Evolutionary conservation across 495 filamentous ascomycete species (phyloP).

Genomic region (Hyaloscypha hepaticicola): DNA sequence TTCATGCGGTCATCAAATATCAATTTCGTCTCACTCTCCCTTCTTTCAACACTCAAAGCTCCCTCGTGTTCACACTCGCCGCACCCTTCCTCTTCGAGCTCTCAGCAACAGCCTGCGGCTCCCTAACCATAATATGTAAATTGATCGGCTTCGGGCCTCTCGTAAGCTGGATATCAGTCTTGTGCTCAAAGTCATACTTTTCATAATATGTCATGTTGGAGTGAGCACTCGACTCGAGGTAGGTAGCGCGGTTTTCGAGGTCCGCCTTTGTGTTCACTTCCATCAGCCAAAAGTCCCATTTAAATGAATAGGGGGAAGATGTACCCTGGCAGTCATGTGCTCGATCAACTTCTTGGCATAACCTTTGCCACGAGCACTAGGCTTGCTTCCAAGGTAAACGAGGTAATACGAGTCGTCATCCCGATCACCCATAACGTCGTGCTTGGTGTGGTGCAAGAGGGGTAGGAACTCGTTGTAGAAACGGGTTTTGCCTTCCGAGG

Average conservation of each 20-base stretch:
- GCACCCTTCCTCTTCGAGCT: slow-evolving; percentile 16
- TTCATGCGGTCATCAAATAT: neutral
- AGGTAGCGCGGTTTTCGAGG: slow-evolving; percentile 57
- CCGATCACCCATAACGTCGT: slow-evolving; percentile 61
- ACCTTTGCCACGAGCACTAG: slow-evolving; percentile 62
- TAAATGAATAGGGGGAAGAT: slow-evolving; percentile 15
- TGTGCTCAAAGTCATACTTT: slow-evolving; percentile 65
- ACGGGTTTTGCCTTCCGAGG: slow-evolving; percentile 64
- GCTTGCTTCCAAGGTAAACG: slow-evolving; percentile 74
- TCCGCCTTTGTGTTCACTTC: slow-evolving; percentile 54
- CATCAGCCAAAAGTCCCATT: slow-evolving; percentile 17
- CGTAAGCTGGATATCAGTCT: slow-evolving; percentile 57
- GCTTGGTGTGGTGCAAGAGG: slow-evolving; percentile 70
- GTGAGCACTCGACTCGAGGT: slow-evolving; percentile 72
- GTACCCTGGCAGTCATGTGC: slow-evolving; percentile 60
- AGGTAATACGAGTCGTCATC: slow-evolving; percentile 67
- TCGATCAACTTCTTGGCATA: slow-evolving; percentile 67
- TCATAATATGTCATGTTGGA: slow-evolving; percentile 67
- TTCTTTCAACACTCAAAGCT: neutral
- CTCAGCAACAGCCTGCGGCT: slow-evolving; percentile 41
- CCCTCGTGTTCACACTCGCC: slow-evolving; percentile 13
- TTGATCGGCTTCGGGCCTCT: slow-evolving; percentile 58
- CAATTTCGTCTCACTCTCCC: neutral
- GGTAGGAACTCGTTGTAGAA: slow-evolving; percentile 78
- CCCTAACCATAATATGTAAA: slow-evolving; percentile 75